Base-by-base conservation (phyloP, 1,284 basidiomycete species). In the Pseudozyma tsukubaensis region DNA sequence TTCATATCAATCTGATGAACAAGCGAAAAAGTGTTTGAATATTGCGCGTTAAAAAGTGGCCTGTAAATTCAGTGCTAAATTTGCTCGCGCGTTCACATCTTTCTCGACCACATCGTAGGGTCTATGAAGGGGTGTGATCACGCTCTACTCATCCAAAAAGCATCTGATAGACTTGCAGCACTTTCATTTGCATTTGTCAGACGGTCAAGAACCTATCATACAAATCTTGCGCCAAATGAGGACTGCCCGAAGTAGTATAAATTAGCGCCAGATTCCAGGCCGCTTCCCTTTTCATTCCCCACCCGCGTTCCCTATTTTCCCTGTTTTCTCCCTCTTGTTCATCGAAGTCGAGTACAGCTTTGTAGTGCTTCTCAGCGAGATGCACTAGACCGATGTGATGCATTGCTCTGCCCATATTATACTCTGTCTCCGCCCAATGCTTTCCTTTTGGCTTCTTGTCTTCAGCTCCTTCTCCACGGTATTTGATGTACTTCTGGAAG, bases 361-460 rank as follows among this genome's bases (percentile, higher is more conserved):
- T 52, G 44, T 83, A 83, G 44, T 76, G 77, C n/a, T 57, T 59
- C 14, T 78, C 80, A 1, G 82, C 82, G 36, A 80, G 53, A 58
- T 79, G 76, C 39, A 74, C 36, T 12, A 83, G 58, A 0, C 81
- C 78, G 14, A 98, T 87, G 60, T 94, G 92, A 81, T 99, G 95
- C 82, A 97, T 97, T 0, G 90, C 89, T 45, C 96, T 87, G 0
- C 91, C 96, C 82, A 93, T 92, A 83, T 98, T 98, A 85, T 91
- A 98, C 73, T 97, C 94, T 1, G 94, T 91, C 50, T 89, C 89
- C n/a, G 68, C 48, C 84, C 3, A 39, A 19, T 54, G 85, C 82
- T 87, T 85, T 2, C 61, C 87, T 86, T 49, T 89, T 87, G 37
- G 55, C 43, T 35, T 91, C 78, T 50, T n/a, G 16, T 29, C 24